These are phyloP conservation scores for Penicillium desertorum DNA, from an alignment of 495 filamentous ascomycete genomes.

Conservation along the genomic window DNA sequence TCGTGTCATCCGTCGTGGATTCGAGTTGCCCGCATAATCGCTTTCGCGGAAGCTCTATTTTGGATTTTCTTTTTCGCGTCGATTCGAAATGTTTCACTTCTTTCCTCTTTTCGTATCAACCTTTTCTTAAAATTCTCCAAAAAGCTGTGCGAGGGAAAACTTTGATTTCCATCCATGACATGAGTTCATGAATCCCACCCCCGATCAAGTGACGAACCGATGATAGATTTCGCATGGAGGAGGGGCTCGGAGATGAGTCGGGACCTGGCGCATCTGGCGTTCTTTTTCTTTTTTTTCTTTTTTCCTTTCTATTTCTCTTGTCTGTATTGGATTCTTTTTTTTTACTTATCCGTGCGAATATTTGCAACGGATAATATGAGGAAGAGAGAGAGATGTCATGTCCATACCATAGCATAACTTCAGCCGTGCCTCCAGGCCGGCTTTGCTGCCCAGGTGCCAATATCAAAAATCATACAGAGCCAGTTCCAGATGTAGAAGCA, in stretches of 20 bases:
- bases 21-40: slow-evolving; percentile 78
- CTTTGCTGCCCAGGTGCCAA: slow-evolving; percentile 13
- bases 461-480: slow-evolving; percentile 11
- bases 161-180: slow-evolving; percentile 17
- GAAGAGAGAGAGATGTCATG: slow-evolving; percentile 11
- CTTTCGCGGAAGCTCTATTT: not conserved
- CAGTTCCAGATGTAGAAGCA: not conserved
- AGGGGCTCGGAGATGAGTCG: slow-evolving; percentile 34
- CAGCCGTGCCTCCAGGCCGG: not conserved
- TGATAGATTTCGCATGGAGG: slow-evolving; percentile 37
- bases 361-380: slow-evolving; percentile 10
- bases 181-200: slow-evolving; percentile 37
- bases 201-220: slow-evolving; percentile 24
- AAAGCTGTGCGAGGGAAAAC: slow-evolving; percentile 15
- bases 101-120: slow-evolving; percentile 13
- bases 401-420: slow-evolving; percentile 14
- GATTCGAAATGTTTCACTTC: slow-evolving; percentile 13
- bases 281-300: slow-evolving; percentile 21
- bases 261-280: slow-evolving; percentile 37
- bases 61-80: slow-evolving; percentile 1
- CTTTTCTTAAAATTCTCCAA: slow-evolving; percentile 17
- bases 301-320: slow-evolving; percentile 11
- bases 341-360: slow-evolving; percentile 14
- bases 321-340: slow-evolving; percentile 27
- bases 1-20: slow-evolving; percentile 80